A percentile compares a stretch with the other conserved stretches of the same genome.
Evolutionary conservation across 225 moss, liverwort and hornwort genomes (phyloP).

Genomic region (Takakia lepidozioides): DNA sequence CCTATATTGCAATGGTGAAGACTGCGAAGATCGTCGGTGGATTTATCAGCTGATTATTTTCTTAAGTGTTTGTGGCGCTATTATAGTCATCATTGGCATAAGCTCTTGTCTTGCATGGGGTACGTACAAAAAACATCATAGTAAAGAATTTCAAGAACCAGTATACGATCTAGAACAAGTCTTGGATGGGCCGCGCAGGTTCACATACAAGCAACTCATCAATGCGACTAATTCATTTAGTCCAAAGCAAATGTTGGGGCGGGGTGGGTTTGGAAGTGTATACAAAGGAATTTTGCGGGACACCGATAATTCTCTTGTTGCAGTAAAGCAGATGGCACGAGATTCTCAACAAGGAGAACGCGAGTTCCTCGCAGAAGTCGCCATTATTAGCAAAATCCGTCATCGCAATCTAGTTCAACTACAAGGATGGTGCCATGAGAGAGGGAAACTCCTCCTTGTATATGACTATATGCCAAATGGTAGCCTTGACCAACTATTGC

Average conservation of each 20-base stretch:
- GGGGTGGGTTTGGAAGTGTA: constrained; percentile 54
- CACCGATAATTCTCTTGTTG: constrained; percentile 8
- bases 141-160: not conserved
- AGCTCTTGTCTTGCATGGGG: not conserved
- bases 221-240: constrained; percentile 44
- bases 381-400: constrained; percentile 40
- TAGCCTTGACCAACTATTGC: constrained; percentile 68
- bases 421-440: constrained; percentile 62
- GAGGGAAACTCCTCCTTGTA: constrained; percentile 43
- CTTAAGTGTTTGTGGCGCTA: not conserved
- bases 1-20: too few relatives aligned
- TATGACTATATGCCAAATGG: too few relatives aligned
- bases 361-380: constrained; percentile 51
- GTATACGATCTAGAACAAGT: constrained; percentile 1
- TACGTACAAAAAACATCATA: too few relatives aligned
- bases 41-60: not conserved
- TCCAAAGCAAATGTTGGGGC: constrained; percentile 21
- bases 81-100: not conserved
- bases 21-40: too few relatives aligned
- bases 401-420: constrained; percentile 53
- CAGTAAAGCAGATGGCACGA: constrained; percentile 28
- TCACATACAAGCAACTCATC: constrained; percentile 33
- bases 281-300: constrained; percentile 24
- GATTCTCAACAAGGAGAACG: constrained; percentile 18
- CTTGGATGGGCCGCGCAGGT: constrained; percentile 30